These are phyloP conservation scores for Corchorus capsularis DNA, from an alignment of 345 rosid genomes.

Conservation along the genomic window DNA sequence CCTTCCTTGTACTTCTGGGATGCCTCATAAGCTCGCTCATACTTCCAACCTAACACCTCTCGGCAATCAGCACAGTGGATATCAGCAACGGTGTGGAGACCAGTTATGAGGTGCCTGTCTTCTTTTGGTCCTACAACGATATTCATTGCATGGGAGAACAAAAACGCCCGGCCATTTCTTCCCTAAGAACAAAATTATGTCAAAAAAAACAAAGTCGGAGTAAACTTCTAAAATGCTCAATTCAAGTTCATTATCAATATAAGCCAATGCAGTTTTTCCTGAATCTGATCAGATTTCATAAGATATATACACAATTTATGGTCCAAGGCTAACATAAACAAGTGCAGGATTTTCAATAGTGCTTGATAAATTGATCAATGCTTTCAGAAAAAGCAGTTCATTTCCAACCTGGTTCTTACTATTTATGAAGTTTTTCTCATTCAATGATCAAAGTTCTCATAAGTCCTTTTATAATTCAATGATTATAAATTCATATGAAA, in stretches of 20 bases:
- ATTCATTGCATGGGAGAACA: constrained; percentile 88
- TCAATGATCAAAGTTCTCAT: not conserved
- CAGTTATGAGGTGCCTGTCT: constrained; percentile 71
- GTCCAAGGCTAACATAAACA: not conserved
- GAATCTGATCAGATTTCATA: not conserved
- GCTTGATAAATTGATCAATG: not conserved
- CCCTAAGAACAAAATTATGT: constrained; percentile 51
- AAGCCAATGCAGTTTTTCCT: not conserved
- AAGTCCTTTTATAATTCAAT: not conserved
- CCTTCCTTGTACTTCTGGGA: constrained; percentile 90
- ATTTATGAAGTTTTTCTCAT: no score
- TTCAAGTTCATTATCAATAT: not conserved
- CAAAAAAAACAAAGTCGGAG: constrained; percentile 20
- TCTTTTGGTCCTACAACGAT: constrained; percentile 64
- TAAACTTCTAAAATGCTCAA: not conserved
- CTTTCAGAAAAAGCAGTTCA: not conserved
- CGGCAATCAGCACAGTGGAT: constrained; percentile 68
- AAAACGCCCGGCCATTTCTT: constrained; percentile 83
- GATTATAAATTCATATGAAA: not conserved
- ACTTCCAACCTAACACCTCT: constrained; percentile 85
- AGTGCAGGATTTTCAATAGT: not conserved
- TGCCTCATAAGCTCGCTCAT: constrained; percentile 70
- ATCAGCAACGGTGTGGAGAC: constrained; percentile 90
- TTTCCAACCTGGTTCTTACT: not conserved
- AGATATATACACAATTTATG: not conserved